A percentile compares a stretch with the other conserved stretches of the same genome.
These are phyloP conservation scores for Picea abies DNA, from an alignment of 83 land plant species.

Conservation along the genomic window DNA sequence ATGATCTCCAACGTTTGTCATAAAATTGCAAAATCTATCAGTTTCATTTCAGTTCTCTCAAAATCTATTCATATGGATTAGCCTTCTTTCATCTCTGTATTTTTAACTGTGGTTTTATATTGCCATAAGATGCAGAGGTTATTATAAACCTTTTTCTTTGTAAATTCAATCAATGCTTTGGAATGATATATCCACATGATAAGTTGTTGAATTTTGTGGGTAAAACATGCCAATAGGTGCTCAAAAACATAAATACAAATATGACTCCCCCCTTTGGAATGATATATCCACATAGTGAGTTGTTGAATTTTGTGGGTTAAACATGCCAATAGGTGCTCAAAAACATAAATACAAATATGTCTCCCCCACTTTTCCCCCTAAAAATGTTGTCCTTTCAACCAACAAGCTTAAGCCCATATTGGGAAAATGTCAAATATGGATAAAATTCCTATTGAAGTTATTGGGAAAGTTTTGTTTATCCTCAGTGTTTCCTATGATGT, in stretches of 20 bases:
- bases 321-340: not conserved
- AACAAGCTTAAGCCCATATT: not conserved
- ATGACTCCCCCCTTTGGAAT: not conserved
- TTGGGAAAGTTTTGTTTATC: constrained; percentile 80
- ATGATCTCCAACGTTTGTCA: too few relatives aligned
- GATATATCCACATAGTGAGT: too few relatives aligned
- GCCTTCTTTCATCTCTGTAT: too few relatives aligned
- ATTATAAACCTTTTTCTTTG: too few relatives aligned
- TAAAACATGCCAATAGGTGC: not conserved
- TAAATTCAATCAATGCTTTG: too few relatives aligned
- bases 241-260: not conserved
- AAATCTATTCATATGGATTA: too few relatives aligned
- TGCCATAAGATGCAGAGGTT: not conserved
- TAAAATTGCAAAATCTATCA: too few relatives aligned
- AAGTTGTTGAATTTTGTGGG: too few relatives aligned
- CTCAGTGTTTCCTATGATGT: constrained; percentile 72
- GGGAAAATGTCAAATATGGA: constrained; percentile 45
- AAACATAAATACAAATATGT: not conserved
- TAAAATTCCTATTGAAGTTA: constrained; percentile 75
- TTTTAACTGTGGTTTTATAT: too few relatives aligned
- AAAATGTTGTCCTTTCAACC: not conserved
- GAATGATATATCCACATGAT: too few relatives aligned
- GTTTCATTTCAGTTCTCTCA: too few relatives aligned
- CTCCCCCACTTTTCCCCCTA: not conserved
- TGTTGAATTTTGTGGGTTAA: too few relatives aligned